Conservation (phyloP, 768 basidiomycete species). For the Coprinopsis cinerea region DNA sequence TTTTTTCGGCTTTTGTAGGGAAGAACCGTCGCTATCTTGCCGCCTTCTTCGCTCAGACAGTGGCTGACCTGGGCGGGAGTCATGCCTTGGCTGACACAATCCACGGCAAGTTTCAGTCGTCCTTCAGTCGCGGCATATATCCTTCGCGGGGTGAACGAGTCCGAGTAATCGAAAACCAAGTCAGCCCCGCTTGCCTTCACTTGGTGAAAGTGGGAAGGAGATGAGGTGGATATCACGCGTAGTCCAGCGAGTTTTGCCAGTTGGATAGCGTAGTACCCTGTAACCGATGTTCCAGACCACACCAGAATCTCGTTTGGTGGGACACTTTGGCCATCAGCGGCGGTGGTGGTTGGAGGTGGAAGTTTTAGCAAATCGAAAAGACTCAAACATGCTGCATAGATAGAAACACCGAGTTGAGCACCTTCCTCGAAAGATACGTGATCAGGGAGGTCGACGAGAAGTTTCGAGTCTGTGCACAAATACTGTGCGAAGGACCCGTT, state of each 20-base stretch:
- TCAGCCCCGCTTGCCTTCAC: constrained; percentile 28
- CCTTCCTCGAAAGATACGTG: constrained; percentile 18
- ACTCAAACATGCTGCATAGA: constrained; percentile 14
- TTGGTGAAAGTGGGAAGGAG: constrained; percentile 17
- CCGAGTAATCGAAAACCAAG: constrained; percentile 33
- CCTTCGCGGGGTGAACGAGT: constrained; percentile 21
- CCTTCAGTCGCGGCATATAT: constrained; percentile 22
- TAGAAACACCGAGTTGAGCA: constrained; percentile 17
- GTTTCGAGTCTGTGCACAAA: constrained; percentile 11
- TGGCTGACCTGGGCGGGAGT: constrained; percentile 19
- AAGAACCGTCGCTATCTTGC: constrained; percentile 19
- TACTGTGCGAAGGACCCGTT: constrained; percentile 14
- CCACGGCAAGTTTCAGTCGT: constrained; percentile 20
- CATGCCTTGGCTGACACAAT: constrained; percentile 23
- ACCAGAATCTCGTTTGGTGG: constrained; percentile 16
- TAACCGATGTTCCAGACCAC: constrained; percentile 15
- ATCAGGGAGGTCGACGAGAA: constrained; percentile 18
- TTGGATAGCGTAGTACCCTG: constrained; percentile 14
- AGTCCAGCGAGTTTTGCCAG: constrained; percentile 31
- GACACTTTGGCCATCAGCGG: background rate
- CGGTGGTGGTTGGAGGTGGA: constrained; percentile 15
- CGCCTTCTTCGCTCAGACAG: constrained; percentile 18
- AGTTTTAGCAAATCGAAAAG: constrained; percentile 17
- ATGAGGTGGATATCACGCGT: constrained; percentile 39
- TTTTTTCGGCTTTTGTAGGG: constrained; percentile 17